Percentiles rank a stretch among this genome's conserved stretches.
Evolutionary conservation across 139 green algal genomes (phyloP).

Genomic region (Chlamydomonas schloesseri): DNA sequence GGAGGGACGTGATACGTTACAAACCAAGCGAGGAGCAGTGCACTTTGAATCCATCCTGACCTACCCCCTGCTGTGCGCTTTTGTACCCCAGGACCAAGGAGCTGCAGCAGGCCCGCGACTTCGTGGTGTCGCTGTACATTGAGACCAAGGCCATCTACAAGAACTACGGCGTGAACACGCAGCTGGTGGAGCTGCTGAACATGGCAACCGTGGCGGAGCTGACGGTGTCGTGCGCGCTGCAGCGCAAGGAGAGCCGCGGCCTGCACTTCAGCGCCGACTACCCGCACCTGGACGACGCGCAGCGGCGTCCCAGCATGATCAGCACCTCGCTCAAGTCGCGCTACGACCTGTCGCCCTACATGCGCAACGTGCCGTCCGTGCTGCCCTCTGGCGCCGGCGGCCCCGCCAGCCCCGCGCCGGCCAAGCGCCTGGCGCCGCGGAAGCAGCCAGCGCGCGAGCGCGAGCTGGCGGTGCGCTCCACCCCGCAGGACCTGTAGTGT

Average conservation of each 20-base stretch:
- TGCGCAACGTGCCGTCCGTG: neutral
- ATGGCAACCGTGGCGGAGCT: conserved; percentile 89
- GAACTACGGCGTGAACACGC: conserved; percentile 68
- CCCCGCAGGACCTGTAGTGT: conserved; percentile 1
- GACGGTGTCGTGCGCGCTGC: conserved; percentile 84
- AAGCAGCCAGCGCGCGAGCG: conserved; percentile 10
- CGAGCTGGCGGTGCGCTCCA: conserved; percentile 44
- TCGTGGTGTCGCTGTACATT: conserved; percentile 66
- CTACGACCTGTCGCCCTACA: conserved; percentile 47
- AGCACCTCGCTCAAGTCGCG: conserved; percentile 49
- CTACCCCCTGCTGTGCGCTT: too few relatives aligned
- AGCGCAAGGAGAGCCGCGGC: conserved; percentile 87
- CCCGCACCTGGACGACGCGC: conserved; percentile 52
- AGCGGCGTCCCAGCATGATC: conserved; percentile 74
- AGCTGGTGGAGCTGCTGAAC: conserved; percentile 92
- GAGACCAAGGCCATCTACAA: conserved; percentile 72
- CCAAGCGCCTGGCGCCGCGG: neutral
- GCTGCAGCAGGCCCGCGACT: conserved; percentile 69
- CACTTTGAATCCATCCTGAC: too few relatives aligned
- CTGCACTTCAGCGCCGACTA: conserved; percentile 87
- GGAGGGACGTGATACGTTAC: too few relatives aligned
- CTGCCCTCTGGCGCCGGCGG: neutral
- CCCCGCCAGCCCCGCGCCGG: neutral
- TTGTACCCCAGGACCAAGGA: conserved; percentile 49
- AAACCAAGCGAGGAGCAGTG: too few relatives aligned